Conservation (phyloP, 768 basidiomycete species). For the Tremella yokohamensis region DNA sequence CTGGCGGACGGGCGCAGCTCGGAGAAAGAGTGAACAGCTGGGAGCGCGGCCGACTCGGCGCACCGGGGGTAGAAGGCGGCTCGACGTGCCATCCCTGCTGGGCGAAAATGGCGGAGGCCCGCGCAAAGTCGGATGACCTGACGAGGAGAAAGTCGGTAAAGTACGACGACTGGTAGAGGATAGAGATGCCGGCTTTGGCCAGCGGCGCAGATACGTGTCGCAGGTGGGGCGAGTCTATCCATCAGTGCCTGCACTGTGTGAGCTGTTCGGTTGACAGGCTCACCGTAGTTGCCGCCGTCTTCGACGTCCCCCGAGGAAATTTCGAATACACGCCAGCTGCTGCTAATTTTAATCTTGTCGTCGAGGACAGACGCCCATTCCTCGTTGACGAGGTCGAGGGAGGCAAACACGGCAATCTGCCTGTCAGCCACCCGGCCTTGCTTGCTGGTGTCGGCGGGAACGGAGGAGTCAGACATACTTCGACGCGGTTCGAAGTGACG, state of each 20-base stretch:
- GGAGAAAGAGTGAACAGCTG: slow-evolving; percentile 17
- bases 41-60: slow-evolving; percentile 26
- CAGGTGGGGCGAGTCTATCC: slow-evolving; percentile 39
- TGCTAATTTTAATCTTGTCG: slow-evolving; percentile 24
- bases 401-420: slow-evolving; percentile 42
- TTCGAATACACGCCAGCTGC: slow-evolving; percentile 40
- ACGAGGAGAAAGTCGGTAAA: slow-evolving; percentile 29
- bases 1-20: slow-evolving; percentile 3
- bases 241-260: not conserved
- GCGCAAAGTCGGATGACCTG: slow-evolving; percentile 34
- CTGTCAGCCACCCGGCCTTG: not conserved
- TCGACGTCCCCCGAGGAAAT: slow-evolving; percentile 36
- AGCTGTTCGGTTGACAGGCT: not conserved
- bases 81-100: slow-evolving; percentile 37
- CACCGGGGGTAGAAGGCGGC: slow-evolving; percentile 1
- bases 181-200: slow-evolving; percentile 38
- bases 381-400: slow-evolving; percentile 23
- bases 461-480: slow-evolving; percentile 23
- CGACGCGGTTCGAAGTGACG: slow-evolving; percentile 37
- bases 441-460: not conserved
- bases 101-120: slow-evolving; percentile 31
- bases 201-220: slow-evolving; percentile 40
- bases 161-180: slow-evolving; percentile 24
- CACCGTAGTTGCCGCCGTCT: slow-evolving; percentile 37
- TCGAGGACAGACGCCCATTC: slow-evolving; percentile 26